phyloP scores from a whole-genome alignment of 495 filamentous ascomycete genomes.

The Tuber magnatum region DNA sequence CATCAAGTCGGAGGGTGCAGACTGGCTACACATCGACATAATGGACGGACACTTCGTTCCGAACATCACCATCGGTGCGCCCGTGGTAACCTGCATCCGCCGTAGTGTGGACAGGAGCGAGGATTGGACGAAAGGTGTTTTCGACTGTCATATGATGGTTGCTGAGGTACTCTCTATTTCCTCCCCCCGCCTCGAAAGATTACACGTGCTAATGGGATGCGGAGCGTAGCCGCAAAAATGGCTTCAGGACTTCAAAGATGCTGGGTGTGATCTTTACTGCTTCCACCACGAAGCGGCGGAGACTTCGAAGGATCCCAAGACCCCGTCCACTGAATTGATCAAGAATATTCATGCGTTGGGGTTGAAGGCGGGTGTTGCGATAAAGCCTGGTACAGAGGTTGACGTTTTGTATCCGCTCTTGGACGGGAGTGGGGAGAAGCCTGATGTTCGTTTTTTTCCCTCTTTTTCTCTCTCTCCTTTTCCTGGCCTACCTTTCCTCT shows the following conservation, averaged over 20 bases:
- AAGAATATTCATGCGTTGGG: conserved; percentile 79
- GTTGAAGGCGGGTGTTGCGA: conserved; percentile 87
- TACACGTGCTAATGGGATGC: not conserved
- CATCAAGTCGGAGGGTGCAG: conserved; percentile 66
- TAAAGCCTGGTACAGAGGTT: conserved; percentile 85
- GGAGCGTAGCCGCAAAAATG: conserved; percentile 79
- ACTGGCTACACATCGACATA: conserved; percentile 87
- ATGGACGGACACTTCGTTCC: conserved; percentile 99
- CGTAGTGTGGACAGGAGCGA: conserved; percentile 60
- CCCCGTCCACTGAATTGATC: conserved; percentile 76
- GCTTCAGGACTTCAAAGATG: conserved; percentile 87
- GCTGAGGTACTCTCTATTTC: conserved; percentile 60
- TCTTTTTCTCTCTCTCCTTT: not conserved
- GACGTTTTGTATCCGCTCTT: conserved; percentile 88
- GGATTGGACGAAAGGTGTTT: conserved; percentile 69
- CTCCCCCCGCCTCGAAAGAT: not conserved
- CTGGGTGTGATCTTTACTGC: conserved; percentile 95
- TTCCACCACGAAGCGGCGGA: conserved; percentile 99
- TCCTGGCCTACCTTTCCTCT: not conserved
- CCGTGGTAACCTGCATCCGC: conserved; percentile 89
- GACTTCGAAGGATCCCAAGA: conserved; percentile 71
- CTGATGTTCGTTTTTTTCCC: conserved; percentile 79
- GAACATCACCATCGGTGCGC: conserved; percentile 93
- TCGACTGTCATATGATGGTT: conserved; percentile 99
- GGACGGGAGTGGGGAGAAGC: conserved; percentile 69